Evolutionary conservation across 2,329 filamentous ascomycete species (phyloP).

Genomic region (Fusarium buxicola): DNA sequence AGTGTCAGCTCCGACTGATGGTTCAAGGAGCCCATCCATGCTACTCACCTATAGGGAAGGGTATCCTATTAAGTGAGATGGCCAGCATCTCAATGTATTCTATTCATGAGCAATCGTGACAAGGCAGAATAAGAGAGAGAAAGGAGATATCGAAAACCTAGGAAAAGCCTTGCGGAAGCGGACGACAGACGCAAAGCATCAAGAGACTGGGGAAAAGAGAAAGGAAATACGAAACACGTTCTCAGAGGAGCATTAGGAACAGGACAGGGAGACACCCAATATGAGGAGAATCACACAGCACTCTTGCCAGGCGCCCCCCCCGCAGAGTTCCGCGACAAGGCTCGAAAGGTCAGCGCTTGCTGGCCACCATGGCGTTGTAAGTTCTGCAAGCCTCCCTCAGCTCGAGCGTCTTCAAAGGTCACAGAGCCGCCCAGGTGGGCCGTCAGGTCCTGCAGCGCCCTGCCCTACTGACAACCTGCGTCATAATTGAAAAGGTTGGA

Average conservation of each 20-base stretch:
- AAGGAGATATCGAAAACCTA: slow-evolving; percentile 19
- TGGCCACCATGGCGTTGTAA: slow-evolving; percentile 23
- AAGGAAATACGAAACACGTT: slow-evolving; percentile 35
- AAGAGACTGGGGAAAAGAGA: slow-evolving; percentile 11
- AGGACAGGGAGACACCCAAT: slow-evolving; percentile 27
- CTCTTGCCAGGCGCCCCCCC: slow-evolving; percentile 18
- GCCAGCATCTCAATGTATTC: slow-evolving; percentile 52
- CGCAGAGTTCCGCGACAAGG: slow-evolving; percentile 19
- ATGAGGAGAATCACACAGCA: slow-evolving; percentile 29
- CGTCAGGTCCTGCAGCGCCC: slow-evolving; percentile 2
- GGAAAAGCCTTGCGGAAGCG: slow-evolving; percentile 21
- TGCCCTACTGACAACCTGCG: slow-evolving; percentile 14
- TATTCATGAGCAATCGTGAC: slow-evolving; percentile 42
- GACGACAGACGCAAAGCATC: slow-evolving; percentile 28
- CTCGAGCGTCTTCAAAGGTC: slow-evolving; percentile 16
- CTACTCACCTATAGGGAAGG: slow-evolving; percentile 43
- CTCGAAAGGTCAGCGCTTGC: slow-evolving; percentile 36
- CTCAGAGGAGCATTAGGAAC: slow-evolving; percentile 15
- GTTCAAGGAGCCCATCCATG: not conserved
- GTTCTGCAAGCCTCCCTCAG: slow-evolving; percentile 42
- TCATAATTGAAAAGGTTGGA: slow-evolving; percentile 27
- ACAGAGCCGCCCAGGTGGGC: slow-evolving; percentile 37
- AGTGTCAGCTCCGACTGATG: slow-evolving; percentile 12
- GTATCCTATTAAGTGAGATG: slow-evolving; percentile 47
- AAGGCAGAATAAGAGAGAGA: slow-evolving; percentile 30